Evolutionary conservation across 306 rosid species (phyloP), one percentile per base, ranked within the genome.

Genomic region (Dryas octopetala): DNA sequence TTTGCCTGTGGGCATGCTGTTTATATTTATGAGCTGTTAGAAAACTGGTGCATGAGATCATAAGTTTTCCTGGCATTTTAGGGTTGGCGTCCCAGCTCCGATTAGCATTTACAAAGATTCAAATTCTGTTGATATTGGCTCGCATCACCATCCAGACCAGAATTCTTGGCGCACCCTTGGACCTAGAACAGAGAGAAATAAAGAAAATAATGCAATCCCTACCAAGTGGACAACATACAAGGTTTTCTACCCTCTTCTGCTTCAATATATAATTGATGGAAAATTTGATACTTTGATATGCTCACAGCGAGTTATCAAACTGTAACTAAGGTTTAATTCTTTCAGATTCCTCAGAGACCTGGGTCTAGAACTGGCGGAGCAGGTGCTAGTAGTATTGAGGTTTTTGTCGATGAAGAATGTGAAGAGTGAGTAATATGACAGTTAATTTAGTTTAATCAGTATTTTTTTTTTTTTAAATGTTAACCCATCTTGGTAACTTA

Each of bases 401-500:
- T 95, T 66, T 94, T 90, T 80, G 86, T 94, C 7, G 98, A 94
- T 52, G 96, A 91, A 84, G 93, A 88, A 52, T 87, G 88, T 78
- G 87, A 82, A 70, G 88, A 75, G 98, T 94, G 81, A 88, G 98
- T 84, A 40, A 9, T 41, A 23, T 57, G 54, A 23, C 43, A 71
- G 3, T 4, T 45, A 13, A 19, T 10, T 1, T 68, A 19, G 10
- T 40, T 58, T 12, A 23, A 23, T 40, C 0, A 3, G 17, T 9
- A 28, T 23, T 32, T 38, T 51, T 23, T 6, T 23, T 11, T 16
- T 26, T 77, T 12, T 46, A n/a, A 45, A 38, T 43, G 11, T 40
- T 1, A 41, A 40, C 26, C 46, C 2, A 0, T 26, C 58, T 68
- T 68, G 46, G 73, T 13, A 41, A 23, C 12, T 68, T 14, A 6